These are phyloP conservation scores for Ascochyta viciae-villosae DNA, from an alignment of 2,329 filamentous ascomycete genomes.

Conservation along the genomic window DNA sequence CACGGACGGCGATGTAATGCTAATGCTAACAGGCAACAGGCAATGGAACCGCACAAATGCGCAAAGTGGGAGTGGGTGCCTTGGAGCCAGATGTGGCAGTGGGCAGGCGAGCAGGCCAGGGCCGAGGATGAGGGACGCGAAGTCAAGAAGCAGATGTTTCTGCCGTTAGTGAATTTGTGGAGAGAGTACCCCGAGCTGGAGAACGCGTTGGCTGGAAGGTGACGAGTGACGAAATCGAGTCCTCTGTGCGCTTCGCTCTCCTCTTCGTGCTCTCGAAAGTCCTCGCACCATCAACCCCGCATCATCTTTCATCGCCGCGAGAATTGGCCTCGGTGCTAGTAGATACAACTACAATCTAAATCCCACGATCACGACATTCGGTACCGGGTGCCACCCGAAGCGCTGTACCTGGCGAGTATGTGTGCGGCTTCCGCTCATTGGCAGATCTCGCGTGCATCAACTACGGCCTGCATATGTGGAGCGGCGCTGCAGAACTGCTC, in stretches of 20 bases:
- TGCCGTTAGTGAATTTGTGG: conserved; percentile 57
- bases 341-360: conserved; percentile 1
- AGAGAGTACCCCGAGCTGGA: conserved; percentile 40
- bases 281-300: conserved; percentile 11
- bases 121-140: conserved; percentile 35
- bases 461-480: conserved; percentile 6
- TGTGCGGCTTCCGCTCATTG: conserved; percentile 1
- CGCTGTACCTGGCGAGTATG: conserved; percentile 3
- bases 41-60: conserved; percentile 62
- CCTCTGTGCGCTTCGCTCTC: not conserved
- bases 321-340: not conserved
- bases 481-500: conserved; percentile 1
- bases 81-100: conserved; percentile 57
- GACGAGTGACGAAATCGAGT: conserved; percentile 1
- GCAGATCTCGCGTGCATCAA: conserved; percentile 13
- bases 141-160: conserved; percentile 51
- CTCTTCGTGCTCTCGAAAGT: not conserved
- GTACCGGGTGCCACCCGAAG: conserved; percentile 3
- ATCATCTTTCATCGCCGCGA: not conserved
- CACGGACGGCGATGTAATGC: not conserved
- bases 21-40: conserved; percentile 23
- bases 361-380: conserved; percentile 3
- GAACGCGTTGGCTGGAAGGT: conserved; percentile 22
- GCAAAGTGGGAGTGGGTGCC: conserved; percentile 61
- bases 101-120: conserved; percentile 43